Evolutionary conservation across 2,329 filamentous ascomycete genomes (phyloP), one percentile per base, ranked within the genome.

Genomic region (Aureobasidium sp.): DNA sequence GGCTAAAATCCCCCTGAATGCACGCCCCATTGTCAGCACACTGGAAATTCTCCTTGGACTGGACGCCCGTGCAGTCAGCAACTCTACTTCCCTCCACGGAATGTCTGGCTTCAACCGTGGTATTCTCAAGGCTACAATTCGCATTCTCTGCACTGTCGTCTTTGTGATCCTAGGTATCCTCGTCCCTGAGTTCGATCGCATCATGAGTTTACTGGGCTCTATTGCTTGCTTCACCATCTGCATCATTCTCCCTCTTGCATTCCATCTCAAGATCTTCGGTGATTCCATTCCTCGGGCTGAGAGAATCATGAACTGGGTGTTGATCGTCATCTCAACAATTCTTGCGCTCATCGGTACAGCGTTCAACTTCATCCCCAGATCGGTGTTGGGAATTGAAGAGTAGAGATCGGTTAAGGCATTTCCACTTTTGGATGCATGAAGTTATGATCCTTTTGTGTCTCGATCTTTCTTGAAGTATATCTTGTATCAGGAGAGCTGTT

Each of bases 221-320:
- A 88, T 91, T 3, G 82, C 96, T 17, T 97, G 93, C 76, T 96
- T 96, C 69, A 90, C 90, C 19, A 95, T 97, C 66, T 97, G 93
- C 75, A 86, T 97, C 66, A 91, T 96, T 74, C 79, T 99, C 56
- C 94, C 93, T 0, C 78, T 96, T 35, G 82, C 86, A 5, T 97
- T 99, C 71, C 91, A 97, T 70, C 77, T 97, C 62, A 96, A 92
- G 76, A 84, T 97, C 1, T 97, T 96, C 72, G 85, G 86, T 50
- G 81, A 85, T 54, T 86, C 93, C 64, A 84, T 97, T 49, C 76
- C 79, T 0, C 67, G 73, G 0, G 71, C 72, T 24, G 90, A 96
- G 74, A 85, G 83, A 68, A 72, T 83, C 5, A 66, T 89, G 48
- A 85, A 88, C 68, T 92, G 85, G 80, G 71, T 77, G 17, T 74